phyloP scores from a whole-genome alignment of 768 basidiomycete species.

The Leccinum truebloodii region DNA sequence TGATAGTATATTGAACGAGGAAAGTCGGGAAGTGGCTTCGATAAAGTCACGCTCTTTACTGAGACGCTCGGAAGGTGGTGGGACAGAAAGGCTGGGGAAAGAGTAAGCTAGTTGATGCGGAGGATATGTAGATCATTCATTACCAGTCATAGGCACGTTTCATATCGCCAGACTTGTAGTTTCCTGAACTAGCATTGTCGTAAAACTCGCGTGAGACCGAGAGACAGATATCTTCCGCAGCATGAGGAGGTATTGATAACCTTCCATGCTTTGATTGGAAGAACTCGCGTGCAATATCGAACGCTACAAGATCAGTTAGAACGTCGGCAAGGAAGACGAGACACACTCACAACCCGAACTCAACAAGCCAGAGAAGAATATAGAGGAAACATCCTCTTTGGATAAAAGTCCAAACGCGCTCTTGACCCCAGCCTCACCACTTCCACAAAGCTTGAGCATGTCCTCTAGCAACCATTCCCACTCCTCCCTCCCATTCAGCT shows the following conservation, averaged over 20 bases:
- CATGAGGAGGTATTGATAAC: constrained; percentile 47
- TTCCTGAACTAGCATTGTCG: constrained; percentile 91
- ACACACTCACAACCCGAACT: constrained; percentile 79
- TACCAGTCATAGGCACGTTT: constrained; percentile 97
- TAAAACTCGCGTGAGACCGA: constrained; percentile 86
- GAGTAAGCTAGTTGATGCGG: constrained; percentile 6
- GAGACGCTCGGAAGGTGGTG: constrained; percentile 61
- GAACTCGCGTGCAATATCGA: constrained; percentile 65
- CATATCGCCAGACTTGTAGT: constrained; percentile 93
- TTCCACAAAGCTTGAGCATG: constrained; percentile 78
- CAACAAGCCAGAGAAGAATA: constrained; percentile 85
- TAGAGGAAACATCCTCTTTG: constrained; percentile 68
- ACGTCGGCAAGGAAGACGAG: background rate
- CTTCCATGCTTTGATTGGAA: constrained; percentile 49
- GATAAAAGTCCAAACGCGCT: constrained; percentile 82
- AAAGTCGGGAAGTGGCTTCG: constrained; percentile 93
- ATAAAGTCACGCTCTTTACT: constrained; percentile 85
- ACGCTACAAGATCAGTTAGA: constrained; percentile 44
- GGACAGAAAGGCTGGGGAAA: constrained; percentile 68
- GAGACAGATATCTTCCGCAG: constrained; percentile 79
- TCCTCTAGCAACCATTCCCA: constrained; percentile 91
- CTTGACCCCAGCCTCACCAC: constrained; percentile 59
- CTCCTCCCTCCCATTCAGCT: constrained; percentile 62
- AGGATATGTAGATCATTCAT: constrained; percentile 11
- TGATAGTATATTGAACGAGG: constrained; percentile 86